phyloP scores from a whole-genome alignment of 192 early-diverging fungal species.

The Coemansia sp. region DNA sequence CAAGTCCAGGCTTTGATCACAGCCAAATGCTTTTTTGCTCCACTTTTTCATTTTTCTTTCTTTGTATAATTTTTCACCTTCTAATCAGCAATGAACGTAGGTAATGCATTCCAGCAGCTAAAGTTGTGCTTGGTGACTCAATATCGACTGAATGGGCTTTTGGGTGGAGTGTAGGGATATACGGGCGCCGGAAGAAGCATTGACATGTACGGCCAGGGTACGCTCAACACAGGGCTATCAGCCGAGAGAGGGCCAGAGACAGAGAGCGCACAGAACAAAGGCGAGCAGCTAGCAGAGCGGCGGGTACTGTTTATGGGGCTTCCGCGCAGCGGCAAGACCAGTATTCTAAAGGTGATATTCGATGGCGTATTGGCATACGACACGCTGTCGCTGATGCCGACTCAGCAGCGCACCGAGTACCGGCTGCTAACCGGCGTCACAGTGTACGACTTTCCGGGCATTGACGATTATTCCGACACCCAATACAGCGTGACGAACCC shows the following conservation, averaged over 20 bases:
- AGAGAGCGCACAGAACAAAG: conserved; percentile 13
- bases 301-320: conserved; percentile 49
- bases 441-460: conserved; percentile 91
- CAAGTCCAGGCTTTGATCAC: background rate
- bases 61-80: background rate
- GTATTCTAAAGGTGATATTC: conserved; percentile 45
- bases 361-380: conserved; percentile 33
- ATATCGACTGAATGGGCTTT: background rate
- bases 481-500: conserved; percentile 57
- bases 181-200: conserved; percentile 6
- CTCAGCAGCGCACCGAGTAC: conserved; percentile 30
- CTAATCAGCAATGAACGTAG: conserved; percentile 1
- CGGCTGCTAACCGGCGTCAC: conserved; percentile 40
- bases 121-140: background rate
- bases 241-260: conserved; percentile 26
- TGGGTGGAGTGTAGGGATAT: background rate
- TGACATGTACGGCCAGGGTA: conserved; percentile 22
- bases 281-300: conserved; percentile 35
- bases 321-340: conserved; percentile 54
- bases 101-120: background rate
- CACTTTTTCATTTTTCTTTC: conserved; percentile 3
- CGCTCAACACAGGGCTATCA: conserved; percentile 17
- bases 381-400: conserved; percentile 37
- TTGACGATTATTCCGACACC: conserved; percentile 77
- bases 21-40: background rate